Percentiles rank a stretch among this genome's conserved stretches.
These are phyloP conservation scores for Coffea eugenioides DNA, from an alignment of 257 asterid species.

Conservation along the genomic window DNA sequence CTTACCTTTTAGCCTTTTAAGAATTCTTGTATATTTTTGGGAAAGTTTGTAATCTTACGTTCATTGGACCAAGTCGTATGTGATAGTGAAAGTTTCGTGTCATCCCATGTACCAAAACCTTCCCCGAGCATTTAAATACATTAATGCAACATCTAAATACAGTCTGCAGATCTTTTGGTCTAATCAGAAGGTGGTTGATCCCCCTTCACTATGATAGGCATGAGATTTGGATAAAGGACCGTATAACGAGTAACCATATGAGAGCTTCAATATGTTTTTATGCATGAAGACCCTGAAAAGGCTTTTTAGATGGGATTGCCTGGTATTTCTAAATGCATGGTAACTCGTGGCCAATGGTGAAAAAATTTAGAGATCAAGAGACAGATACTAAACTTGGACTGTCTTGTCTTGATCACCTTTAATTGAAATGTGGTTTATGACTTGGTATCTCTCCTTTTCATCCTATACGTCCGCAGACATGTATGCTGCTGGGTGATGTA, in stretches of 20 bases:
- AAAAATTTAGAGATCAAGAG: not conserved
- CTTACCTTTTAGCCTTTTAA: too few relatives aligned
- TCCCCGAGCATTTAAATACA: not conserved
- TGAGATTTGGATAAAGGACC: not conserved
- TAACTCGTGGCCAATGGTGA: not conserved
- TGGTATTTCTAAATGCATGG: not conserved
- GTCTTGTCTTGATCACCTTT: not conserved
- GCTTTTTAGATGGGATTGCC: not conserved
- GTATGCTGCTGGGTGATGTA: not conserved
- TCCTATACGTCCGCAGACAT: not conserved
- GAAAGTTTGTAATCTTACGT: too few relatives aligned
- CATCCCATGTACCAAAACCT: not conserved
- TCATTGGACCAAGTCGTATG: not conserved
- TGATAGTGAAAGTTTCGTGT: not conserved
- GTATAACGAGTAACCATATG: not conserved
- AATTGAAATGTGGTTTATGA: not conserved
- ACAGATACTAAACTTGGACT: not conserved
- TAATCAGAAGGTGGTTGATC: not conserved
- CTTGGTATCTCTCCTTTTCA: not conserved
- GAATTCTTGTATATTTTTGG: too few relatives aligned
- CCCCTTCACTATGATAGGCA: not conserved
- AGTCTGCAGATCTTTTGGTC: not conserved
- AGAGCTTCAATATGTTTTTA: not conserved
- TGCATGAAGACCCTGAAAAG: not conserved
- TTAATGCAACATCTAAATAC: not conserved